Evolutionary conservation across 2,329 filamentous ascomycete genomes (phyloP), one percentile per base, ranked within the genome.

Genomic region (Trichoderma afroharzianum): DNA sequence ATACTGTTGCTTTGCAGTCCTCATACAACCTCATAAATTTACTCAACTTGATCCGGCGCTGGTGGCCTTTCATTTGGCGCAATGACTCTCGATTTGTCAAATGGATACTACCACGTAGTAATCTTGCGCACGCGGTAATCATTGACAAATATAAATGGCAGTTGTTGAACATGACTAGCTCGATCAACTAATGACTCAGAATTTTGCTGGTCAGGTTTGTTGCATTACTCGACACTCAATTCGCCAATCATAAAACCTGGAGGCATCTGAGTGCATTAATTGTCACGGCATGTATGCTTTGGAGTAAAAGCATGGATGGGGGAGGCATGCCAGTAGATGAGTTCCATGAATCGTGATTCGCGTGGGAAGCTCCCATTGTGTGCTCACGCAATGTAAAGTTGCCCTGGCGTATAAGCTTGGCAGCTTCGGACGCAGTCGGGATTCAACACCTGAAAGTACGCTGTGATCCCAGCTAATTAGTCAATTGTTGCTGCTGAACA

Each of bases 281-380:
- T 47, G 64, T 36, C 21, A 36, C 67, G 55, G 67, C 21, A 69
- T 62, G 30, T 53, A 21, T 24, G 15, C 18, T n/a, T 47, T n/a
- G 15, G 57, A 62, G 28, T 26, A 28, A 21, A 53, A 62, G 30
- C 67, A 50, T 39, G 21, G 66, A 68, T 68, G 36, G 55, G 53
- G 64, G 62, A 15, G 11, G 36, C 47, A 68, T 62, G 67, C 30
- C 67, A 57, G 67, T 39, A 69, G 67, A 69, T 69, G 57, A 36
- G 33, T n/a, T 39, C 28, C 12, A 61, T 36, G 53, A 68, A 39
- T 59, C 33, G 26, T 36, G 21, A 15, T 62, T 69, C 36, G 30
- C 18, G 18, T 36, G 18, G 8, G 24, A 68, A 61, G 36, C 39
- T 50, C 53, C 63, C 30, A 21, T 62, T 62, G 18, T 53, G 21